phyloP scores from a whole-genome alignment of 2,329 filamentous ascomycete genomes.

The Exophiala oligosperma region DNA sequence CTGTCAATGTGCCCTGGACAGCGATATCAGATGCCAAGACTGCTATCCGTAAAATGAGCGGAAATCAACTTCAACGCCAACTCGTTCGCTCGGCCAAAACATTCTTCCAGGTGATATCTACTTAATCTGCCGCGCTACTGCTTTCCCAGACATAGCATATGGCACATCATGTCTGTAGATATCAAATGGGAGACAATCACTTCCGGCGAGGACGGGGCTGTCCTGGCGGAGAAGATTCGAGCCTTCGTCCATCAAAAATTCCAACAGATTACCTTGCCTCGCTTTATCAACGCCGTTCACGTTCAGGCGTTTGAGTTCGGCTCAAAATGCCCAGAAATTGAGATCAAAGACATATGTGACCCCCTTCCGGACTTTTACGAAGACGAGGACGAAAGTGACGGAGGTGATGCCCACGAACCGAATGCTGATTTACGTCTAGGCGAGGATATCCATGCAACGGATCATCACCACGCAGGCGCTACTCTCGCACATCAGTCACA shows the following conservation, averaged over 20 bases:
- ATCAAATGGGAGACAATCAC: slow-evolving; percentile 95
- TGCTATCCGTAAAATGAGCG: too few relatives aligned
- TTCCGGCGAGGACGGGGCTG: slow-evolving; percentile 80
- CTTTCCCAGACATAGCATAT: not conserved
- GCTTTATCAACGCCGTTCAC: slow-evolving; percentile 94
- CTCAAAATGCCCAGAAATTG: slow-evolving; percentile 74
- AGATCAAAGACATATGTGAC: slow-evolving; percentile 96
- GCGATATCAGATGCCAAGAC: too few relatives aligned
- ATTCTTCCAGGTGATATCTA: too few relatives aligned
- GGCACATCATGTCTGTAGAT: slow-evolving; percentile 80
- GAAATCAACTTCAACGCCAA: too few relatives aligned
- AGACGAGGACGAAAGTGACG: slow-evolving; percentile 61
- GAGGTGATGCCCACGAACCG: slow-evolving; percentile 33
- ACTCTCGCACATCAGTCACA: not conserved
- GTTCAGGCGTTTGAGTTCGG: slow-evolving; percentile 96
- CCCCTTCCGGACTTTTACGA: slow-evolving; percentile 97
- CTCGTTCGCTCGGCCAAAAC: too few relatives aligned
- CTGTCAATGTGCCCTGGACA: too few relatives aligned
- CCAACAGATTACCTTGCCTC: slow-evolving; percentile 84
- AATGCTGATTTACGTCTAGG: not conserved
- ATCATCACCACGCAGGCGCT: not conserved
- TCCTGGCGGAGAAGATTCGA: slow-evolving; percentile 81
- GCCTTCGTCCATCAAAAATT: slow-evolving; percentile 95
- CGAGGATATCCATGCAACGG: not conserved
- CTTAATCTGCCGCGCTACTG: too few relatives aligned